A percentile compares a stretch with the other conserved stretches of the same genome.
phyloP scores from a whole-genome alignment of 306 rosid genomes.

The Prunus campanulata region DNA sequence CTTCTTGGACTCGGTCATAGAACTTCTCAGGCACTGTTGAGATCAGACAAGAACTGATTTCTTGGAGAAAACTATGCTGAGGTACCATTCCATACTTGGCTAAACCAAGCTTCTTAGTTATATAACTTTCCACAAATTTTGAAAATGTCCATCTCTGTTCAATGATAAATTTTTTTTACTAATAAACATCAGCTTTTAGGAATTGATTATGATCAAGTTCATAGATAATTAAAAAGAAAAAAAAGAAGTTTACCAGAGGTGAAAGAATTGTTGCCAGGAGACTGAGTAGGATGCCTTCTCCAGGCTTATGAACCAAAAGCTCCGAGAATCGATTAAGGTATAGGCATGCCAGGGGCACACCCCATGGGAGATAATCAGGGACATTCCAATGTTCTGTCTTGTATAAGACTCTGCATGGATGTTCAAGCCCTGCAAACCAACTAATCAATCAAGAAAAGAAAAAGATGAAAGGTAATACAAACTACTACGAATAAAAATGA shows the following conservation, averaged over 20 bases:
- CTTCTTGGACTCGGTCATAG: conserved; percentile 57
- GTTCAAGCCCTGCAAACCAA: conserved; percentile 37
- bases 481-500: background rate
- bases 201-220: no score
- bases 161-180: background rate
- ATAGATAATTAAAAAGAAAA: background rate
- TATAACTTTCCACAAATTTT: conserved; percentile 58
- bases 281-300: conserved; percentile 44
- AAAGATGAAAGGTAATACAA: background rate
- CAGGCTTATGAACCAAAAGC: conserved; percentile 67
- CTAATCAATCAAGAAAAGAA: background rate
- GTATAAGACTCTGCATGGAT: conserved; percentile 65
- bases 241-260: conserved; percentile 44
- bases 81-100: conserved; percentile 70
- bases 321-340: conserved; percentile 67
- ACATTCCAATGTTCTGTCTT: conserved; percentile 50
- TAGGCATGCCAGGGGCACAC: conserved; percentile 45
- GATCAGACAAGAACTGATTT: conserved; percentile 41
- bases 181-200: background rate
- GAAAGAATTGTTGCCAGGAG: conserved; percentile 55
- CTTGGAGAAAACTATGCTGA: conserved; percentile 45
- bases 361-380: conserved; percentile 74
- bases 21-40: conserved; percentile 48
- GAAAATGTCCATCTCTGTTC: conserved; percentile 57
- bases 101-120: conserved; percentile 40